phyloP scores from a whole-genome alignment of 177 flowering plant species.

The Vitis hybrid region DNA sequence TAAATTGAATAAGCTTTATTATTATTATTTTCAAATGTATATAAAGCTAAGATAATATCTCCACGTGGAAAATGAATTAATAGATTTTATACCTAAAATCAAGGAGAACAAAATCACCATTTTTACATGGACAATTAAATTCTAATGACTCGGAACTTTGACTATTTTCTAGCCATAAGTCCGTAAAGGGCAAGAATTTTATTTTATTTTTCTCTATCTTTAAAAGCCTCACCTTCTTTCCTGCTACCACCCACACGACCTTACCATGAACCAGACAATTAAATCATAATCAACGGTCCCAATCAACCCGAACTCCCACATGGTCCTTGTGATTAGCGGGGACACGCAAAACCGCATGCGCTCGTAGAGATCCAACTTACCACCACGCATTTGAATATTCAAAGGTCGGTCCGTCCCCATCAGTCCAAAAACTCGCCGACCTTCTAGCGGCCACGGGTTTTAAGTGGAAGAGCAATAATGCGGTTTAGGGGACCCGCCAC shows the following conservation, averaged over 20 bases:
- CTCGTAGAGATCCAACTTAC: background rate
- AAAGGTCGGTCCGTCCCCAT: conserved; percentile 15
- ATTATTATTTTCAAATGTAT: no score
- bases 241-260: background rate
- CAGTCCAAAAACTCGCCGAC: conserved; percentile 9
- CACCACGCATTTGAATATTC: conserved; percentile 19
- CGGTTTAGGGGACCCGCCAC: conserved; percentile 10
- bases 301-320: background rate
- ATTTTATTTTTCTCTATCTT: no score
- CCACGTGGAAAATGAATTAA: no score
- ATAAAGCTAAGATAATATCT: no score
- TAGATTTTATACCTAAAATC: no score
- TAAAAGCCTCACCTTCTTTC: background rate
- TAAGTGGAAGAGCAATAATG: background rate
- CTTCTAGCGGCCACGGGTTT: conserved; percentile 9
- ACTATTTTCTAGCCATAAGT: no score
- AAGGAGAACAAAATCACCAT: no score
- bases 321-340: background rate
- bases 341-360: no score
- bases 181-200: no score
- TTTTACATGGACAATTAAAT: no score
- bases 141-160: no score
- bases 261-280: background rate
- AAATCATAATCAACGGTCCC: background rate
- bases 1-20: no score